These are phyloP conservation scores for Gossypium ekmanianum DNA, from an alignment of 345 rosid genomes.

Conservation along the genomic window DNA sequence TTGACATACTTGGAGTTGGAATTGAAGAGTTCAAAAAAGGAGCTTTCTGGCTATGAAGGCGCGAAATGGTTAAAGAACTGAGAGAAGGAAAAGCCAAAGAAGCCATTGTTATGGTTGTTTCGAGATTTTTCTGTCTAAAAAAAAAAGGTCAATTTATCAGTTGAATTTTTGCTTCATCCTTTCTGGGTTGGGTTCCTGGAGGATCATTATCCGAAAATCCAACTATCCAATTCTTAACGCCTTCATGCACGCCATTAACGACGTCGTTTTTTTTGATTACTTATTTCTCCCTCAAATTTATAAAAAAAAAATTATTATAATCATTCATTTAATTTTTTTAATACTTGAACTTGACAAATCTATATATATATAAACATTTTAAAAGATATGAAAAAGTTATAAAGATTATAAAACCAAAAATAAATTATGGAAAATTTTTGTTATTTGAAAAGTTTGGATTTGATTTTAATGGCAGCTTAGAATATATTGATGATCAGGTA, in stretches of 20 bases:
- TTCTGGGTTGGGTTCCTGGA: background rate
- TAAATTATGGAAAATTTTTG: too few species aligned
- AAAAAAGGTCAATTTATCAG: background rate
- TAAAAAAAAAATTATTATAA: too few species aligned
- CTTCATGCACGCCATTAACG: background rate
- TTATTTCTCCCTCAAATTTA: too few species aligned
- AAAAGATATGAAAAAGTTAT: too few species aligned
- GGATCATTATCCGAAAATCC: constrained; percentile 1
- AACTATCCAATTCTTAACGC: background rate
- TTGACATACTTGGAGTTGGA: constrained; percentile 17
- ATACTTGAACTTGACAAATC: too few species aligned
- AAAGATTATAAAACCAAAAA: too few species aligned
- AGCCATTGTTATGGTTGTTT: constrained; percentile 26
- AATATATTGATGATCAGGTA: too few species aligned
- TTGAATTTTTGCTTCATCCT: background rate
- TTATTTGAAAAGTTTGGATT: too few species aligned
- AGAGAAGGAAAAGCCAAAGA: constrained; percentile 41
- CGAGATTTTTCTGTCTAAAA: background rate
- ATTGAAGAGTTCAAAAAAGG: constrained; percentile 19
- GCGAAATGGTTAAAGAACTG: constrained; percentile 18
- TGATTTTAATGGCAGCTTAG: too few species aligned
- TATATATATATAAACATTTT: too few species aligned
- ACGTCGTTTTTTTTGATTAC: background rate
- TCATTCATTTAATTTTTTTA: too few species aligned
- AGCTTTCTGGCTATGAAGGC: constrained; percentile 17